Evolutionary conservation across 1,284 basidiomycete genomes (phyloP), one percentile per base, ranked within the genome.

Genomic region (Cryptococcus sp.): DNA sequence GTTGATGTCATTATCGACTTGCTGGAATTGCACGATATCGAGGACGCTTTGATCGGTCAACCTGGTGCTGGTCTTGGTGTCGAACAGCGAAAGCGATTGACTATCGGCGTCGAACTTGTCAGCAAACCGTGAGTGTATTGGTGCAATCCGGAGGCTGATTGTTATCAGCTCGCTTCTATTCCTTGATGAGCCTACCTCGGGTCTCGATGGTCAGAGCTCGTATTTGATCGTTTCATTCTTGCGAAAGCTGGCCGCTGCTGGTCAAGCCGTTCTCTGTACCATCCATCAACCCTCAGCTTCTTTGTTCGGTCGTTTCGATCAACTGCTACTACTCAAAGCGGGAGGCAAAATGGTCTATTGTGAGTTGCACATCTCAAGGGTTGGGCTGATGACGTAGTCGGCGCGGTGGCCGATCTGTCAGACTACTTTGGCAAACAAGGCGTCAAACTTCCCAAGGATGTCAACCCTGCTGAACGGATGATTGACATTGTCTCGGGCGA

Each of bases 161-260:
- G 3, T 20, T 0, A 2, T 4, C 47, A 60, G 58, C 19, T 52
- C 60, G 23, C 72, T 84, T 3, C 75, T 80, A 26, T 83, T 83
- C 79, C 73, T 81, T 49, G 81, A 82, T 61, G 81, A 80, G 52
- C 70, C 67, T 6, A 67, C 68, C 38, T 80, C 79, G 15, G 82
- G 83, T 66, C 76, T 84, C 40, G 83, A 84, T 61, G 80, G 80
- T 3, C 83, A 84, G 61, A 77, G 76, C n/a, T 81, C 83, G 0
- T 84, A 76, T 74, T 80, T 80, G 54, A 81, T 85, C 52, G 80
- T 83, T 52, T 76, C 80, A 3, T 80, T 84, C 73, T 71, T 85
- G 37, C 74, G 79, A 46, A 85, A 87, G 60, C 83, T 94, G n/a
- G 89, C 91, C 6, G 83, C 89, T 64, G 86, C 84, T 57, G 91